Evolutionary conservation across 2,329 filamentous ascomycete species (phyloP), one percentile per base, ranked within the genome.

Genomic region (Nigrospora osmanthi): DNA sequence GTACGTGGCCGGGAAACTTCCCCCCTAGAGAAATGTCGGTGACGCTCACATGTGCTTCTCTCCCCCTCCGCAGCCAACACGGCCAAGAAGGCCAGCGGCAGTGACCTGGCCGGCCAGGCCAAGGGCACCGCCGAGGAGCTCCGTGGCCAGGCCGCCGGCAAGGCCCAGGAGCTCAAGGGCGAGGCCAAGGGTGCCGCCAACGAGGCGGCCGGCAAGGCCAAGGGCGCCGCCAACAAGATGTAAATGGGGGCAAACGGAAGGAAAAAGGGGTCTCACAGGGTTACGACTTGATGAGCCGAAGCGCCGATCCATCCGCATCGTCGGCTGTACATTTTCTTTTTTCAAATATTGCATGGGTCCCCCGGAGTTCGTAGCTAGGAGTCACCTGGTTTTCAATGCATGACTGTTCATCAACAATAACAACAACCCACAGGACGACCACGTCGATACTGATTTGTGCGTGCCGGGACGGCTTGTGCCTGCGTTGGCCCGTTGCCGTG

Each of bases 71-170:
- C 49, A 65, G 67, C 64, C 49, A 64, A 55, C 40, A 59, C 55
- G 34, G 60, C 67, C 11, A 57, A 64, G 47, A 80, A 80, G 57
- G 64, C 71, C 42, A 78, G 78, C 60, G 63, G 73, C 28, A 54
- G 64, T 6, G 58, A 72, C 4, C 54, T 61, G 15, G 57, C 52
- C 16, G 59, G 59, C 43, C 62, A 68, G 49, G 59, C 63, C 3
- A 59, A 61, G 12, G 67, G 63, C 30, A 54, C 59, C 23, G 61
- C 64, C 33, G 54, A 59, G 46, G 55, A 63, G 52, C 54, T 62
- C 37, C 53, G 54, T n/a, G 46, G 52, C 39, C 53, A 61, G 49
- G 47, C 50, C 11, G 50, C 50, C n/a, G 51, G 52, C 40, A 47
- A 54, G 42, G 48, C 57, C 11, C 40, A 55, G 13, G 58, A 59